Evolutionary conservation across 306 rosid genomes (phyloP), one percentile per base, ranked within the genome.

Genomic region (peach (Prunus persica)): DNA sequence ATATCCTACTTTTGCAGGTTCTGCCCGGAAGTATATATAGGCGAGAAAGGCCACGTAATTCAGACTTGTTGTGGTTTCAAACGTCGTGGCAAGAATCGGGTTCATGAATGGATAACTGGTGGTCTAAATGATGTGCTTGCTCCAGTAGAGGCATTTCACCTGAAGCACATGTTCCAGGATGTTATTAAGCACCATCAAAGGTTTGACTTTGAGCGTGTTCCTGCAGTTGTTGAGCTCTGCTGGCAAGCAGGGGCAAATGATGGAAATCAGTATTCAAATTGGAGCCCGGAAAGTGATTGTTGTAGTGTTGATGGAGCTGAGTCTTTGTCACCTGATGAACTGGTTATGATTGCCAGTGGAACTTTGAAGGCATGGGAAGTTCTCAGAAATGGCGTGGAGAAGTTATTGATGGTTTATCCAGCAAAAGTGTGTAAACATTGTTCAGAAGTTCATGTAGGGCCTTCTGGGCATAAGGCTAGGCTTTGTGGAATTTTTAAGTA

Each of bases 371-470:
- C 93, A 30, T 94, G 97, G 97, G 96, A 94, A 76, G 77, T 75
- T 32, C 84, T 90, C 66, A 88, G 93, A 88, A 78, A 86, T 38
- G 92, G 97, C 6, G 87, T 94, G 79, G 81, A 84, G 80, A 94
- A 83, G 80, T 80, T 92, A 83, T 73, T 94, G 83, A 67, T 88
- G 79, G 95, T 79, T 77, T 88, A 94, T 87, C 91, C 96, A 18
- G 83, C 83, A 38, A 94, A 94, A 84, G 95, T 94, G 76, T 94
- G 96, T 82, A 89, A 90, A 80, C 52, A 86, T 78, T 94, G 96
- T 87, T 89, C 93, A 11, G 89, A 94, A 83, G 93, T 94, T 81
- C 98, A 92, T 70, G 81, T 91, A 78, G 97, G 99, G 79, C 97
- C 88, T 9, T 91, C 97, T 43, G 99, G 98, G 51, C 97, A 92